phyloP scores from a whole-genome alignment of 2,329 filamentous ascomycete species.

The Beauveria sp. region DNA sequence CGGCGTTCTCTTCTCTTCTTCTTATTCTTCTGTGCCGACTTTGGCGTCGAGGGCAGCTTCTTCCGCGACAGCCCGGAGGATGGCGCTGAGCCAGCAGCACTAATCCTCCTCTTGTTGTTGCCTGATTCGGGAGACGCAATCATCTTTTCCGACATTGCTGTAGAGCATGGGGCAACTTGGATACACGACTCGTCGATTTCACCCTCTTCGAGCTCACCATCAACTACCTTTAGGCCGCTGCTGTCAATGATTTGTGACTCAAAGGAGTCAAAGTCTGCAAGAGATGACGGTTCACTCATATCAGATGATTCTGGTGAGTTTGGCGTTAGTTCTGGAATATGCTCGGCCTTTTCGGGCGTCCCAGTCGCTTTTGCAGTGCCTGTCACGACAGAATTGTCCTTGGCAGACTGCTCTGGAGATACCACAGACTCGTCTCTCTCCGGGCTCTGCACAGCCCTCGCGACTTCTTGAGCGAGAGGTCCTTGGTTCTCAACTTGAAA shows the following conservation, averaged over 20 bases:
- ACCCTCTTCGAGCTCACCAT: background rate
- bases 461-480: background rate
- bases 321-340: background rate
- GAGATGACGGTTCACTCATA: background rate
- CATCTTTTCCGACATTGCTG: background rate
- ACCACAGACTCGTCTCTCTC: background rate
- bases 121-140: background rate
- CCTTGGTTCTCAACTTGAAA: too few species aligned
- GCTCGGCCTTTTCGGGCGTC: background rate
- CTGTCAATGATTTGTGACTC: background rate
- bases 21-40: background rate
- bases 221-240: background rate
- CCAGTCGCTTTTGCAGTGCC: too few species aligned
- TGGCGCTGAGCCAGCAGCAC: background rate
- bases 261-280: background rate
- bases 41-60: background rate
- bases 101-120: background rate
- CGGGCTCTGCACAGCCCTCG: too few species aligned
- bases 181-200: conserved; percentile 2
- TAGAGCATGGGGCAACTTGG: background rate
- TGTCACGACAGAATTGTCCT: too few species aligned
- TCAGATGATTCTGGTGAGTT: conserved; percentile 4
- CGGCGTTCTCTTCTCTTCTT: background rate
- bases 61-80: background rate
- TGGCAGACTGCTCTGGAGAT: too few species aligned